Base-by-base conservation (phyloP, 306 rosid genomes). In the Macrotyloma uniflorum region DNA sequence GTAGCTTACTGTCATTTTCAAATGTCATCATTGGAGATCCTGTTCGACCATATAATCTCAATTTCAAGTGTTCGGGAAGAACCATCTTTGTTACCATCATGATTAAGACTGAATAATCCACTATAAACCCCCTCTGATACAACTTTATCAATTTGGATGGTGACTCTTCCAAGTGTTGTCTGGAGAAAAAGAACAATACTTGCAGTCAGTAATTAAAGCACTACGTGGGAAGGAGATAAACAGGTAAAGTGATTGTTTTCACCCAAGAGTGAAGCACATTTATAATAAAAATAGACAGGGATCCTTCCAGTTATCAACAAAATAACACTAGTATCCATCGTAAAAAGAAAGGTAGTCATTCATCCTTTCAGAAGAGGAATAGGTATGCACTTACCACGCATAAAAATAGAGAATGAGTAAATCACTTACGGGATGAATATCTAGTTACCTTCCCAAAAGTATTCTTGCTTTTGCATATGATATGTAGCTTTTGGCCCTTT, bases 381-480 rank as follows among this genome's bases (percentile, higher is more conserved):
- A 16, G 54, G 66, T 36, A 38, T 55, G 79, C 80, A 67, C 65
- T 58, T 33, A 32, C 35, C 22, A 5, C 8, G 61, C 16, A 42
- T 16, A 66, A 62, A 33, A 38, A 53, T 67, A 58, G 45, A 61
- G 67, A 77, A 74, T 19, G 46, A 40, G 66, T 11, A 59, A 42
- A 19, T 66, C 40, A 42, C 14, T 38, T 18, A 28, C 13, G 68
- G 65, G 82, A 66, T 23, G 78, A 59, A 61, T 24, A 74, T 63
- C n/a, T 32, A 76, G 46, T 80, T 95, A 95, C 98, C 98, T 95
- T 95, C 63, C 96, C 98, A 61, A 95, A 95, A 75, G 98, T 95
- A 83, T 89, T 95, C 88, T 95, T 95, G 98, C 95, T 95, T 87
- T 95, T 95, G 90, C 98, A 95, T 70, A 92, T 70, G 72, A 95